Base-by-base conservation (phyloP, 495 filamentous ascomycete species). In the Lepraria neglecta region DNA sequence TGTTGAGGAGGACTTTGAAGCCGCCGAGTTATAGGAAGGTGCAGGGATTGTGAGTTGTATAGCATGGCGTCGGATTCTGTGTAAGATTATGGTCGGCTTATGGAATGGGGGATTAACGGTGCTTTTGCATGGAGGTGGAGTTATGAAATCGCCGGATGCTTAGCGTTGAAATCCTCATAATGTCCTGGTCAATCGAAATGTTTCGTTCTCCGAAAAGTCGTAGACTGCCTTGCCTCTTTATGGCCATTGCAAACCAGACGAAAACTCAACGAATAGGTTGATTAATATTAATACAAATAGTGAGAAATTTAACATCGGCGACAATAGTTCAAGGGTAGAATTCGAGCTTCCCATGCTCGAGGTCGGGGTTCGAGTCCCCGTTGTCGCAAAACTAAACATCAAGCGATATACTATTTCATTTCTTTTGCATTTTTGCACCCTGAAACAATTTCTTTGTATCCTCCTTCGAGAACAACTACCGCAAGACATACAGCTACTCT, bases 11-110 rank as follows among this genome's bases (percentile, higher is more conserved):
- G 68, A 88, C 82, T 57, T 85, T 95, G 78, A 90, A 84, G 69
- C 95, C 94, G 56, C 90, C 91, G n/a, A 94, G 87, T 70, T 97
- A 95, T 77, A 80, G 94, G 62, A 99, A 99, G 77, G 92, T 99
- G 19, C 87, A 88, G 73, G 91, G 81, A 12, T 78, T 78, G 71
- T 76, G 58, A 65, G 35, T 40, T 54, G 48, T 48, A 35, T 63
- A 46, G 60, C 55, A 31, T 56, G 57, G 57, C 43, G 51, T 52
- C 45, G 48, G 38, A 21, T 42, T 27, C 5, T 46, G 38, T 19
- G 50, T 21, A 33, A 9, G 45, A 31, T 30, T 15, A 54, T 3
- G 21, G 33, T 31, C 7, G 28, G 7, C n/a, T 47, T 15, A n/a
- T 38, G 51, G n/a, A 6, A 24, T 43, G 33, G 51, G 24, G 33